Percentiles rank a stretch among this genome's conserved stretches.
Evolutionary conservation across 2,329 filamentous ascomycete genomes (phyloP).

Genomic region (Gaeumannomyces sp.): DNA sequence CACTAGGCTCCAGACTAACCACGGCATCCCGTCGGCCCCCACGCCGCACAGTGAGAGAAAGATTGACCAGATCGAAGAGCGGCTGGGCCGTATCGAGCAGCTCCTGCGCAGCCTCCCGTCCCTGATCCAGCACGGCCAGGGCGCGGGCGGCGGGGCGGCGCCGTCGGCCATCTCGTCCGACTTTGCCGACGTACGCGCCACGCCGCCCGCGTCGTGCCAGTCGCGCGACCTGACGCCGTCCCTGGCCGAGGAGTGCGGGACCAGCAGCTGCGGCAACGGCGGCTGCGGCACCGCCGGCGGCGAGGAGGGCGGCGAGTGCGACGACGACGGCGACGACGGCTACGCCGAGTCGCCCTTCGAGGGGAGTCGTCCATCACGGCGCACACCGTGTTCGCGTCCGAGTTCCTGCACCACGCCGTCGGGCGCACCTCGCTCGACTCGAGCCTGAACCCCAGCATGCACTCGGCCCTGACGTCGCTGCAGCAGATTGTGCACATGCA

Average conservation of each 20-base stretch:
- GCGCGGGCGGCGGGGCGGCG: background rate
- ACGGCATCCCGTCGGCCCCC: background rate
- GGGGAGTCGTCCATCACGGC: conserved; percentile 42
- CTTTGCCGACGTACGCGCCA: background rate
- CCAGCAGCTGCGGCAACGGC: background rate
- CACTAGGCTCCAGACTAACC: background rate
- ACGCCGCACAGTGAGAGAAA: conserved; percentile 40
- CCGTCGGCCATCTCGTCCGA: background rate
- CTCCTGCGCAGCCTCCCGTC: conserved; percentile 30
- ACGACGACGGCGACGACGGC: conserved; percentile 23
- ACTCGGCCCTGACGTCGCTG: conserved; percentile 44
- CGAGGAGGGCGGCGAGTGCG: background rate
- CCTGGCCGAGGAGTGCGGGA: background rate
- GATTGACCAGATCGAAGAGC: conserved; percentile 41
- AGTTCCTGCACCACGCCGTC: conserved; percentile 49
- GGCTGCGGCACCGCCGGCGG: too few relatives aligned
- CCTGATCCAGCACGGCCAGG: conserved; percentile 6
- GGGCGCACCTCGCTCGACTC: conserved; percentile 39
- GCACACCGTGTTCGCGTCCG: conserved; percentile 47
- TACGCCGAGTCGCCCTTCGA: conserved; percentile 37
- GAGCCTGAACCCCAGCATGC: conserved; percentile 41
- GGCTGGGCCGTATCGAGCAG: conserved; percentile 38
- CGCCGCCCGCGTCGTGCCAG: background rate
- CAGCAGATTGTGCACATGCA: conserved; percentile 48
- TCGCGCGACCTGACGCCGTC: background rate